phyloP scores from a whole-genome alignment of 352 stramenopile genomes.

The Phytophthora meadii region DNA sequence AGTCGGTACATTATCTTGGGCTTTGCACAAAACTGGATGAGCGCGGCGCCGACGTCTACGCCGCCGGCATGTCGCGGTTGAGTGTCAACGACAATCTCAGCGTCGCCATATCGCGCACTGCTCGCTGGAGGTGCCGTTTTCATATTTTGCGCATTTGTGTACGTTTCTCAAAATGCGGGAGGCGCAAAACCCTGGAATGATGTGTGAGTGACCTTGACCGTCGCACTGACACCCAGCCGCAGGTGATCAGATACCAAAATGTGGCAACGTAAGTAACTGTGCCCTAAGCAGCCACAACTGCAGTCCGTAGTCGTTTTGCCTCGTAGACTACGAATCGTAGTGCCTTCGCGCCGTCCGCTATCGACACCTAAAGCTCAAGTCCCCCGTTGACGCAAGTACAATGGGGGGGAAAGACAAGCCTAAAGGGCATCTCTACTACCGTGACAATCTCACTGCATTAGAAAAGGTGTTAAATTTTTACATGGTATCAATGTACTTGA shows the following conservation, averaged over 20 bases:
- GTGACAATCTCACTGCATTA: conserved; percentile 2
- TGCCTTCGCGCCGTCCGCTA: too few species aligned
- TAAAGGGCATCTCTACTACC: conserved; percentile 3
- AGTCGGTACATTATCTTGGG: conserved; percentile 4
- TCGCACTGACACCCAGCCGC: not conserved
- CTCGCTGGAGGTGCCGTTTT: not conserved
- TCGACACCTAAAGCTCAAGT: not conserved
- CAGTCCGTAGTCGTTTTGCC: not conserved
- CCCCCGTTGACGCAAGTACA: not conserved
- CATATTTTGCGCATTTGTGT: conserved; percentile 15
- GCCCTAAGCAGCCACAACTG: conserved; percentile 13
- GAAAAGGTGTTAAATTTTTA: too few species aligned
- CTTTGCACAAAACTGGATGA: conserved; percentile 8
- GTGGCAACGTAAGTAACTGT: conserved; percentile 22
- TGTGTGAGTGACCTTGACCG: not conserved
- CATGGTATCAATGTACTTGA: not conserved
- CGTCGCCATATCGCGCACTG: not conserved
- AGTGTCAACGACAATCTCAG: conserved; percentile 3
- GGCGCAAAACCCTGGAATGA: conserved; percentile 14
- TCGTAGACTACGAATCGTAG: too few species aligned
- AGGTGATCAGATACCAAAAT: conserved; percentile 5
- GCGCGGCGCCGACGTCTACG: not conserved
- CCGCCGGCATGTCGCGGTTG: conserved; percentile 9
- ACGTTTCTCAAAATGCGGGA: conserved; percentile 17
- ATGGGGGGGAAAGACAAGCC: conserved; percentile 20